Conservation (phyloP, 1,139 yeast species). For the Candida gigantensis region DNA sequence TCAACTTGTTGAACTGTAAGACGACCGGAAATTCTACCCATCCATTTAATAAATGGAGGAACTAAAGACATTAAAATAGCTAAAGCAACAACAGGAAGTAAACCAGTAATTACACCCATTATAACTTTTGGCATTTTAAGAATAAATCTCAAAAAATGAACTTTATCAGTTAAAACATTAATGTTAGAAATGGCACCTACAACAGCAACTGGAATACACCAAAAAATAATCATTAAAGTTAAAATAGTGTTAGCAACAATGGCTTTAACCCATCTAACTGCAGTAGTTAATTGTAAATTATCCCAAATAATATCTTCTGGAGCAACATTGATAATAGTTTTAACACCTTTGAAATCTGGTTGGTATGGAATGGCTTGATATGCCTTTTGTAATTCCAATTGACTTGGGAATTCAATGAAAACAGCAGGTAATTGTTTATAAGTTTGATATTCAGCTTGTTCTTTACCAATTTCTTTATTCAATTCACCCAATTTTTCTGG, state of each 20-base stretch:
- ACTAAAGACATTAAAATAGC: constrained; percentile 79
- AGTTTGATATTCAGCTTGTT: constrained; percentile 52
- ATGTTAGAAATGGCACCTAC: constrained; percentile 92
- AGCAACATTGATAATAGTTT: constrained; percentile 58
- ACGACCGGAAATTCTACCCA: constrained; percentile 74
- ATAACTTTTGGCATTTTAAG: constrained; percentile 64
- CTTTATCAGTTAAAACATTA: constrained; percentile 63
- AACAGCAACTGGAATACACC: constrained; percentile 95
- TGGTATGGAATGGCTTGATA: constrained; percentile 75
- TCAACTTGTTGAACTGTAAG: constrained; percentile 74
- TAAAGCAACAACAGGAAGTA: constrained; percentile 81
- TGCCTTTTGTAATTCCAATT: constrained; percentile 88
- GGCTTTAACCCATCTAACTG: constrained; percentile 42
- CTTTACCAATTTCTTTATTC: constrained; percentile 60
- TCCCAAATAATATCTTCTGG: constrained; percentile 88
- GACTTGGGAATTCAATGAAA: constrained; percentile 83
- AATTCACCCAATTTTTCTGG: constrained; percentile 66
- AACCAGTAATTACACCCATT: constrained; percentile 81
- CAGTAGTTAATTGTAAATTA: constrained; percentile 53
- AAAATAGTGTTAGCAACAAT: constrained; percentile 45
- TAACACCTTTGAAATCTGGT: constrained; percentile 61
- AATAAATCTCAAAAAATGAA: constrained; percentile 72
- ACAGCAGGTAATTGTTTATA: constrained; percentile 66
- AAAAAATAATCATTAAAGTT: constrained; percentile 66
- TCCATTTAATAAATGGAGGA: constrained; percentile 63